A percentile compares a stretch with the other conserved stretches of the same genome.
phyloP scores from a whole-genome alignment of 2,329 filamentous ascomycete genomes.

The Nemania diffusa region DNA sequence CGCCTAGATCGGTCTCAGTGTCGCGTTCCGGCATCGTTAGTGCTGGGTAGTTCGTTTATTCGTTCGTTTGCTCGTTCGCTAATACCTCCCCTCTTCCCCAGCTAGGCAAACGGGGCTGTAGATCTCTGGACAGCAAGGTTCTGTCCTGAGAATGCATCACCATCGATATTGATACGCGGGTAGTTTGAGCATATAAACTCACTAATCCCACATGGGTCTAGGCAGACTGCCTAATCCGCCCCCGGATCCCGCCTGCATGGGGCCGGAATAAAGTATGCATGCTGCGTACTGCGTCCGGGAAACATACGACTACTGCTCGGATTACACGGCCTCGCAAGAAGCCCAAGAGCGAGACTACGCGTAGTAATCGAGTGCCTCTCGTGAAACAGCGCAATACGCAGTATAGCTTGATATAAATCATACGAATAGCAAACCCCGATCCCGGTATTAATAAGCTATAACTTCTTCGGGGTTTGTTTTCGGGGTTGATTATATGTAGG shows the following conservation, averaged over 20 bases:
- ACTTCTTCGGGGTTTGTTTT: too few relatives aligned
- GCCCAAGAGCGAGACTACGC: background rate
- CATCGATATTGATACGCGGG: background rate
- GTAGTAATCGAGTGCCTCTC: background rate
- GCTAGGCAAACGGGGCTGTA: background rate
- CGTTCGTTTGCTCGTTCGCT: too few relatives aligned
- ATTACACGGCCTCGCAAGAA: background rate
- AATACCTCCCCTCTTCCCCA: background rate
- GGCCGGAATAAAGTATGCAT: background rate
- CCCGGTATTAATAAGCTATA: background rate
- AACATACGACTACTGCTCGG: background rate
- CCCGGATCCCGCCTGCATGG: background rate
- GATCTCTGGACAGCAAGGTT: background rate
- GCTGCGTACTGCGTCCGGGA: background rate
- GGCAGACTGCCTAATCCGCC: background rate
- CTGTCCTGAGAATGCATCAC: slow-evolving; percentile 8
- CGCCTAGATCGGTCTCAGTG: background rate
- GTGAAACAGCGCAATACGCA: background rate
- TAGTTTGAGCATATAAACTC: background rate
- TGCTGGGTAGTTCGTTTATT: too few relatives aligned
- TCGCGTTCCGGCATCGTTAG: background rate
- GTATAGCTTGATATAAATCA: background rate
- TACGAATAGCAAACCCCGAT: background rate
- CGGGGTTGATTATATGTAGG: too few relatives aligned
- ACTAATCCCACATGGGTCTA: background rate